Conservation (phyloP, 257 asterid species). For the Schizonepeta tenuifolia region DNA sequence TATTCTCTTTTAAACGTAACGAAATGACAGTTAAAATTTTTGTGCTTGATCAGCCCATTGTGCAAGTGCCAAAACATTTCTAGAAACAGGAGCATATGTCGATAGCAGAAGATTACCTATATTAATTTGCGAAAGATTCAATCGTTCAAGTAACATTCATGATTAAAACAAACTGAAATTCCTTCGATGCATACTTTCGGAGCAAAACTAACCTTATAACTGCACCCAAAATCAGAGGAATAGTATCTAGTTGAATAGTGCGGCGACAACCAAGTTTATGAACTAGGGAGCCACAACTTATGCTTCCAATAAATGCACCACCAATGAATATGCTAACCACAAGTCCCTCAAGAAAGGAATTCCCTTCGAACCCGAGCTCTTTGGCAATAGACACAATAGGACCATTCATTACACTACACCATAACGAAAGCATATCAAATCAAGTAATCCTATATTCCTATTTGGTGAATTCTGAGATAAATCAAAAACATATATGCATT, state of each 20-base stretch:
- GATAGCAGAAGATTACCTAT: not conserved
- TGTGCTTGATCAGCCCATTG: not conserved
- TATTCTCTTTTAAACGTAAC: constrained; percentile 10
- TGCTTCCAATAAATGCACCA: constrained; percentile 88
- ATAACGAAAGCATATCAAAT: constrained; percentile 20
- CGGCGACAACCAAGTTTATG: constrained; percentile 84
- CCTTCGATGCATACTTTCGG: not conserved
- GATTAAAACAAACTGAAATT: not conserved
- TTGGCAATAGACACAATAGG: constrained; percentile 79
- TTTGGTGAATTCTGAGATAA: not conserved
- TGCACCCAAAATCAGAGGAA: constrained; percentile 88
- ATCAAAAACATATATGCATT: not conserved
- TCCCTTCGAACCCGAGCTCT: constrained; percentile 87
- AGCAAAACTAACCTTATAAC: constrained; percentile 55
- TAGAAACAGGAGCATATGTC: not conserved
- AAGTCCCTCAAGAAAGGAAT: constrained; percentile 82
- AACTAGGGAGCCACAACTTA: constrained; percentile 68
- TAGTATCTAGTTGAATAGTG: constrained; percentile 71
- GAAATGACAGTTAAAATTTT: not conserved
- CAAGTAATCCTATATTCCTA: constrained; percentile 2
- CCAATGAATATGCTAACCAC: constrained; percentile 87
- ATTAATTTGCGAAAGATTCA: not conserved
- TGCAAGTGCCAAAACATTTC: not conserved
- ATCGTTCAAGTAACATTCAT: not conserved
- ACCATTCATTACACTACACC: constrained; percentile 87